These are phyloP conservation scores for Striga hermonthica DNA, from an alignment of 305 asterid species.

Conservation along the genomic window DNA sequence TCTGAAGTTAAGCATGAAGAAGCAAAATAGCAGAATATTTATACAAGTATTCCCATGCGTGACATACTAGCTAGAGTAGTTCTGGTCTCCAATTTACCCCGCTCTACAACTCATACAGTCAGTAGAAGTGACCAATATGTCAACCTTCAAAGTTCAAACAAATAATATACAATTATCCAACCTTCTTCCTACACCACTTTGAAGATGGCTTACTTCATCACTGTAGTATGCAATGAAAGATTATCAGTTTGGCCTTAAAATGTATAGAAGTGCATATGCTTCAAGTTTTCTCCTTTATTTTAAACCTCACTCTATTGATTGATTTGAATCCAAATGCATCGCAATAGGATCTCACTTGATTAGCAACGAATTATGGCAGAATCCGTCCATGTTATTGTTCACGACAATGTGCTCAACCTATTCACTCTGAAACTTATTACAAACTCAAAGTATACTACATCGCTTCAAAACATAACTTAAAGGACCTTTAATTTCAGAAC, in stretches of 20 bases:
- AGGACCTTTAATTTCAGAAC: slow-evolving; percentile 12
- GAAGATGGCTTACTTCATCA: too few species aligned
- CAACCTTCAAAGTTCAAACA: not conserved
- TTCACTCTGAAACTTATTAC: too few species aligned
- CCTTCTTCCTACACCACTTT: not conserved
- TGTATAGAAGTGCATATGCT: not conserved
- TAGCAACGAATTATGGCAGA: slow-evolving; percentile 5
- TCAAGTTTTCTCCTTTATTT: slow-evolving; percentile 8
- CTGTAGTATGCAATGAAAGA: too few species aligned
- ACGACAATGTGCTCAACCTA: not conserved
- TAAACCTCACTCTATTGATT: not conserved
- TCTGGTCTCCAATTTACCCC: not conserved
- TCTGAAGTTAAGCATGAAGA: not conserved
- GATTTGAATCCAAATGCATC: not conserved
- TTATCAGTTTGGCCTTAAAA: not conserved
- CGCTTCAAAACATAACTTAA: slow-evolving; percentile 12
- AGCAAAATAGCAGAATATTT: slow-evolving; percentile 7
- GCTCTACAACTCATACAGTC: not conserved
- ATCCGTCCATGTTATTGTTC: not conserved
- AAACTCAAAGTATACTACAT: not conserved
- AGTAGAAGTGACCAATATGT: not conserved
- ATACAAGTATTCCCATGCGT: not conserved
- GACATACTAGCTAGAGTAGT: not conserved
- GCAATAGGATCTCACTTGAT: not conserved
- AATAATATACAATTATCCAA: not conserved